Evolutionary conservation across 441 rosid species (phyloP), one percentile per base, ranked within the genome.

Genomic region (Rhodomyrtus psidioides): DNA sequence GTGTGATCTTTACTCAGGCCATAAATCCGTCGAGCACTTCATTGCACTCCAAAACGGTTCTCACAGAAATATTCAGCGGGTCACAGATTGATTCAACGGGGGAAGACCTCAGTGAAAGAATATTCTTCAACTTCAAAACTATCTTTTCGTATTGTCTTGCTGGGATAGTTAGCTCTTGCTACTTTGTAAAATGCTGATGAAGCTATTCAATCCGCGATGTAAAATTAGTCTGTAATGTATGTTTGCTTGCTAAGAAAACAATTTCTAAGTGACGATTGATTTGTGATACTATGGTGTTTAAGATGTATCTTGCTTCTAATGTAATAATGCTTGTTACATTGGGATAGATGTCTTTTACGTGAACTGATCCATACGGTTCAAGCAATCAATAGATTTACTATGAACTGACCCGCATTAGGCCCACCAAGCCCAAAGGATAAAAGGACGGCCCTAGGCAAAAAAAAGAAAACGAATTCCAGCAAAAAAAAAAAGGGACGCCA

Each of bases 21-120:
- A 58, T 58, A 58, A 14, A 58, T 9, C 65, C 6, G 34, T n/a
- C 13, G 34, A n/a, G 28, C 59, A 87, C 92, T 27, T 88, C 91
- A 55, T 70, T 88, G 30, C 65, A 58, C 17, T n/a, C 65, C 4
- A n/a, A 58, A 27, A 58, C 65, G 2, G 19, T 58, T 58, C 34
- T 58, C 9, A 58, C 34, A 9, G 39, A n/a, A n/a, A n/a, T n/a
- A n/a, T n/a, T n/a, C n/a, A n/a, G n/a, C n/a, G n/a, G n/a, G n/a
- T n/a, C n/a, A n/a, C 34, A 9, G 39, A 60, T 21, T 2, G 21
- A 60, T 28, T 60, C 70, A 28, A 17, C 21, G 10, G 23, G 21
- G 39, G 17, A n/a, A n/a, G 30, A 4, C 34, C 39, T 28, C 39
- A 15, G 70, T 28, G 70, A 60, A 28, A 7, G 3, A 10, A 39